Conservation (phyloP, 2,329 filamentous ascomycete species). For the Raffaelea arxii region DNA sequence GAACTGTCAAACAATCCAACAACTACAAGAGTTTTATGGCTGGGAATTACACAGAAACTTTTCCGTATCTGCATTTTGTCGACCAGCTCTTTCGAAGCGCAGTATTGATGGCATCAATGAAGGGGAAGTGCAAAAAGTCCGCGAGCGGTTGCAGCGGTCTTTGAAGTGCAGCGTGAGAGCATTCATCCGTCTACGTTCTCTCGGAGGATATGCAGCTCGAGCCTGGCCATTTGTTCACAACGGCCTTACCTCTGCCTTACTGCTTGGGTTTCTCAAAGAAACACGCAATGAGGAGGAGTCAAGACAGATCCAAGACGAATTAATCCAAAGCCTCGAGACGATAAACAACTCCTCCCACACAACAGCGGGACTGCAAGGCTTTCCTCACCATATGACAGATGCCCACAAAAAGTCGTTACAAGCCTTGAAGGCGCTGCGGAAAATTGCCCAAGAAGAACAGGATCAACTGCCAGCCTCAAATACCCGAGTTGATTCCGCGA, state of each 20-base stretch:
- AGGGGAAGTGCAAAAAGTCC: not conserved
- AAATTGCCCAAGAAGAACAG: not conserved
- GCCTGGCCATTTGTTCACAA: not conserved
- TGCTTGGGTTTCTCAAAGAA: not conserved
- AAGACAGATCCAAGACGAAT: conserved; percentile 1
- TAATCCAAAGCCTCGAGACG: conserved; percentile 1
- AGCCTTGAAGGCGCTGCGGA: not conserved
- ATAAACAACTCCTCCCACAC: too few species aligned
- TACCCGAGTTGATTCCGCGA: not conserved
- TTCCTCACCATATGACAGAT: not conserved
- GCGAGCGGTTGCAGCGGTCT: not conserved
- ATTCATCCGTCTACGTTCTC: not conserved
- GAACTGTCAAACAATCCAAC: not conserved
- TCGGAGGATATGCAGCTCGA: not conserved
- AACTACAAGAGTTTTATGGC: not conserved
- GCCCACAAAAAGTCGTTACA: not conserved
- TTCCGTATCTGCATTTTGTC: not conserved
- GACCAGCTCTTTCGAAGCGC: not conserved
- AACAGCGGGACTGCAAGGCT: not conserved
- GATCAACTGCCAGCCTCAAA: too few species aligned
- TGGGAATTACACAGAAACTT: not conserved
- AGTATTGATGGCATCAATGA: not conserved
- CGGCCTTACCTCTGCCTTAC: not conserved
- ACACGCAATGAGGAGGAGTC: conserved; percentile 1
- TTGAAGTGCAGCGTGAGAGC: conserved; percentile 1